Evolutionary conservation across 2,329 filamentous ascomycete species (phyloP).

Genomic region (Zymoseptoria passerinii): DNA sequence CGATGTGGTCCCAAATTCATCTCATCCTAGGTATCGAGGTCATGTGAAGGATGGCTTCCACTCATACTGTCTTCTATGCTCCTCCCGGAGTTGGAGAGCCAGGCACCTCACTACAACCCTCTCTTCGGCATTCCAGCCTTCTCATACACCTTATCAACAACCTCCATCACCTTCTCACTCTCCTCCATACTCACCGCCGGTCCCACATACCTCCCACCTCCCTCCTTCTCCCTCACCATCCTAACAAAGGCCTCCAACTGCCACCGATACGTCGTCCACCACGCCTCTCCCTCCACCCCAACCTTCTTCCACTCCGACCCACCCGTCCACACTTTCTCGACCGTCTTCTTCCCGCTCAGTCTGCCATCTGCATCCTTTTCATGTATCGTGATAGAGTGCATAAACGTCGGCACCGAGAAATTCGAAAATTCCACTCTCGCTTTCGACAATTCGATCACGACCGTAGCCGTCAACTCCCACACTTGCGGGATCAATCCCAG

Average conservation of each 20-base stretch:
- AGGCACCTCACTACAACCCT: not conserved
- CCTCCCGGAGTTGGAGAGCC: too few relatives aligned
- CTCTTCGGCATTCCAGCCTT: conserved; percentile 20
- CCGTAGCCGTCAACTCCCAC: not conserved
- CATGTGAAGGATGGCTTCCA: too few relatives aligned
- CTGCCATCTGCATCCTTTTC: conserved; percentile 4
- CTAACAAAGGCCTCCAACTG: conserved; percentile 32
- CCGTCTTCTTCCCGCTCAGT: conserved; percentile 4
- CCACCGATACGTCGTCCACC: conserved; percentile 31
- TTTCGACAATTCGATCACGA: conserved; percentile 7
- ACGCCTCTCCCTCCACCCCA: conserved; percentile 16
- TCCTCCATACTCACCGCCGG: conserved; percentile 29
- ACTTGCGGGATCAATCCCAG: conserved; percentile 7
- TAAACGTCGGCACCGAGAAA: conserved; percentile 4
- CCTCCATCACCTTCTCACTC: conserved; percentile 30
- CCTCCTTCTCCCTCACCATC: conserved; percentile 23
- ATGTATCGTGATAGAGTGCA: conserved; percentile 7
- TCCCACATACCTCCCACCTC: conserved; percentile 7
- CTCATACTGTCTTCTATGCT: not conserved
- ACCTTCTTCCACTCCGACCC: conserved; percentile 6
- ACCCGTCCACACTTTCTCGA: conserved; percentile 5
- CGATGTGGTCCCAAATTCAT: too few relatives aligned
- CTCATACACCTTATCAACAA: conserved; percentile 30
- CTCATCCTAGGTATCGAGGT: too few relatives aligned
- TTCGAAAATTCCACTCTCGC: conserved; percentile 7